A percentile compares a stretch with the other conserved stretches of the same genome.
Evolutionary conservation across 2,329 filamentous ascomycete species (phyloP).

Genomic region (Calonectria pauciramosa): DNA sequence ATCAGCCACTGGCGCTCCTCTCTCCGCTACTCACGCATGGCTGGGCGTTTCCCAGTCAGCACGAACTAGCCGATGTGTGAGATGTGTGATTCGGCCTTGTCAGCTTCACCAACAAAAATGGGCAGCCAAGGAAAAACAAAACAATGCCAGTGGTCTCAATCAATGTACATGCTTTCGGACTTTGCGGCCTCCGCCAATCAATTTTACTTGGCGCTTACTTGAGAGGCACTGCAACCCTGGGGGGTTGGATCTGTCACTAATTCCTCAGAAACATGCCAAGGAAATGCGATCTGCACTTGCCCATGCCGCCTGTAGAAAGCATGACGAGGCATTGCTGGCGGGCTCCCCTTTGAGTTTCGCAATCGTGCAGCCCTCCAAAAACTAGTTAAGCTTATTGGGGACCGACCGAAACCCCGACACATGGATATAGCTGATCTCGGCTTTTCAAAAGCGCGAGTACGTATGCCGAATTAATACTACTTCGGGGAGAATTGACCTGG

Average conservation of each 20-base stretch:
- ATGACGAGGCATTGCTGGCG: background rate
- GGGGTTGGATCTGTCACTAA: background rate
- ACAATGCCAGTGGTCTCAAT: background rate
- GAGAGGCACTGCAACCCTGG: background rate
- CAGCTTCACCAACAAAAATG: background rate
- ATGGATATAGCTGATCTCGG: background rate
- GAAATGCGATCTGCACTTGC: slow-evolving; percentile 8
- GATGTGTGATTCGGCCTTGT: background rate
- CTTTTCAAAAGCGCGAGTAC: background rate
- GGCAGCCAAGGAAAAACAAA: background rate
- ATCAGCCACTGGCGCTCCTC: slow-evolving; percentile 8
- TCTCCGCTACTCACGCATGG: background rate
- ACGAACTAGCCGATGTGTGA: background rate
- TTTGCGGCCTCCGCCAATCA: background rate
- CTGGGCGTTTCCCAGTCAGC: slow-evolving; percentile 13
- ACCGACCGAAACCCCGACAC: background rate
- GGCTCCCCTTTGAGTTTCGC: background rate
- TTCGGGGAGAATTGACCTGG: background rate
- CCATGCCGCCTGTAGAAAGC: background rate
- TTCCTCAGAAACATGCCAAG: slow-evolving; percentile 10
- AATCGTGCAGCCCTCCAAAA: background rate
- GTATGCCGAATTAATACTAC: background rate
- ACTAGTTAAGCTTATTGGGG: background rate
- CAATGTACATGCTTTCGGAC: background rate
- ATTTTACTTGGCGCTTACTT: background rate